phyloP scores from a whole-genome alignment of 805 yeast genomes.

The Barnettozyma californica region DNA sequence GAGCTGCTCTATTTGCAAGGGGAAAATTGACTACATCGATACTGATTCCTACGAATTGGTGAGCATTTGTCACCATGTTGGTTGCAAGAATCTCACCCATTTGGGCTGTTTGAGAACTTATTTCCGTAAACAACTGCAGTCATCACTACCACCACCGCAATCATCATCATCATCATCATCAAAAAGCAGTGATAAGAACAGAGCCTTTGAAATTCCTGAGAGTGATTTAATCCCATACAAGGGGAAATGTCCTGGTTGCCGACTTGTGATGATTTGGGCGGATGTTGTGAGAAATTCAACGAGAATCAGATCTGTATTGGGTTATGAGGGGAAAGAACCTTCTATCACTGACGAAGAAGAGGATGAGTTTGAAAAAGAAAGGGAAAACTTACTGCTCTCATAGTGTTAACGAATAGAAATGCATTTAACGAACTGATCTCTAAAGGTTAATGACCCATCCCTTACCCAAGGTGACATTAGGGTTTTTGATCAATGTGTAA shows the following conservation, averaged over 20 bases:
- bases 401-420: not conserved
- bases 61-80: constrained; percentile 29
- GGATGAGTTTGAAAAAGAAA: constrained; percentile 11
- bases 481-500: constrained; percentile 39
- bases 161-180: not conserved
- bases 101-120: constrained; percentile 33
- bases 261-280: constrained; percentile 26
- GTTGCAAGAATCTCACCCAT: constrained; percentile 33
- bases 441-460: constrained; percentile 43
- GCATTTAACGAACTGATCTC: not conserved
- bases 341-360: constrained; percentile 9
- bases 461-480: constrained; percentile 39
- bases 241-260: constrained; percentile 29
- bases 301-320: constrained; percentile 8
- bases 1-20: constrained; percentile 30
- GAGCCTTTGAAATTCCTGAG: constrained; percentile 7
- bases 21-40: constrained; percentile 31
- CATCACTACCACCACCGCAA: not conserved
- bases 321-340: constrained; percentile 11
- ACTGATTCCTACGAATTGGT: constrained; percentile 29
- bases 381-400: not conserved
- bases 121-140: constrained; percentile 8
- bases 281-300: constrained; percentile 25
- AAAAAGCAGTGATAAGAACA: not conserved
- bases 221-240: constrained; percentile 24